Percentiles rank a stretch among this genome's conserved stretches.
These are phyloP conservation scores for Salix udensis DNA, from an alignment of 345 rosid species.

Conservation along the genomic window DNA sequence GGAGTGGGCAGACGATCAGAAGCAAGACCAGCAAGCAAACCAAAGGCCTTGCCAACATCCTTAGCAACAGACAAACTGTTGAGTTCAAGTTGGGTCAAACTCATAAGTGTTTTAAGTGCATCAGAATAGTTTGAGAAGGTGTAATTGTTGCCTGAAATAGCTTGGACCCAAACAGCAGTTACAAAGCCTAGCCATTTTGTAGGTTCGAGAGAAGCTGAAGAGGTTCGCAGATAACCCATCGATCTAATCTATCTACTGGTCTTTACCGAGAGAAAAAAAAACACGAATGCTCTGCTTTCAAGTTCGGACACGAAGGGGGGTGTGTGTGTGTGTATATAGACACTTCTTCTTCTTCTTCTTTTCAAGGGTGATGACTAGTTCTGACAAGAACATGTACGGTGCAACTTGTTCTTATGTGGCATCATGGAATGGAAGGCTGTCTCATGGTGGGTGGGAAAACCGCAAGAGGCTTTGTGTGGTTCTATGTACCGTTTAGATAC, in stretches of 20 bases:
- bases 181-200: constrained; percentile 93
- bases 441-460: not conserved
- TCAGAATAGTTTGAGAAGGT: constrained; percentile 89
- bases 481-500: too few species aligned
- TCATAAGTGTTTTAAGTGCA: constrained; percentile 79
- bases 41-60: constrained; percentile 92
- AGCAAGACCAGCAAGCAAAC: constrained; percentile 86
- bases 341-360: too few species aligned
- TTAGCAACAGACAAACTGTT: constrained; percentile 83
- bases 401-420: not conserved
- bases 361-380: not conserved
- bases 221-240: constrained; percentile 26
- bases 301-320: not conserved
- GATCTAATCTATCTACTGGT: not conserved
- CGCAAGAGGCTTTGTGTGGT: not conserved
- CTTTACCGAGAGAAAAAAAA: not conserved
- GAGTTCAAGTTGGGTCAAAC: constrained; percentile 72
- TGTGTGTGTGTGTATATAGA: not conserved
- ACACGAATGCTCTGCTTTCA: not conserved
- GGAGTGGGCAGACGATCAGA: constrained; percentile 72
- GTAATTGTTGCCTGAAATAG: constrained; percentile 92
- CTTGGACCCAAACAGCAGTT: constrained; percentile 90
- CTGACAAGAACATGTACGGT: not conserved
- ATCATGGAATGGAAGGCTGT: not conserved
- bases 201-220: constrained; percentile 24